A percentile compares a stretch with the other conserved stretches of the same genome.
These are phyloP conservation scores for Dothistroma septosporum DNA, from an alignment of 2,329 filamentous ascomycete genomes.

Conservation along the genomic window DNA sequence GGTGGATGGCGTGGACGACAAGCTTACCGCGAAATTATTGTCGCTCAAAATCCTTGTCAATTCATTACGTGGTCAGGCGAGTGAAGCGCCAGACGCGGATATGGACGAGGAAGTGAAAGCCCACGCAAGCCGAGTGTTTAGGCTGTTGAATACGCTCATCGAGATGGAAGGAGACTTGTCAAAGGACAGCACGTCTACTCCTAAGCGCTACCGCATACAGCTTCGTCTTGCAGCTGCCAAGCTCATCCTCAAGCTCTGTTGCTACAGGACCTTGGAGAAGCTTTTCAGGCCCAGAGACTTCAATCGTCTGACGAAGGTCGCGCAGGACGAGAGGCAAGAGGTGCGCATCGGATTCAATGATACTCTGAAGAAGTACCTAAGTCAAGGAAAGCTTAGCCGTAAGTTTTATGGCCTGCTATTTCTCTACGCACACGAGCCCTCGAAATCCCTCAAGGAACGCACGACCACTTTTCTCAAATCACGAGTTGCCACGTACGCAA, in stretches of 20 bases:
- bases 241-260: conserved; percentile 76
- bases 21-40: conserved; percentile 77
- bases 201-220: conserved; percentile 71
- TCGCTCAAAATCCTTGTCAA: conserved; percentile 85
- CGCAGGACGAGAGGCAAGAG: conserved; percentile 69
- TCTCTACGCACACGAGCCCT: conserved; percentile 85
- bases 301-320: conserved; percentile 72
- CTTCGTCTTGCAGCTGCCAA: conserved; percentile 78
- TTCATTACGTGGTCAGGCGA: conserved; percentile 61
- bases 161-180: conserved; percentile 73
- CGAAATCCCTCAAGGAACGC: conserved; percentile 64
- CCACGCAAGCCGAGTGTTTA: conserved; percentile 65
- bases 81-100: conserved; percentile 17
- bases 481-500: conserved; percentile 62
- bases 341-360: conserved; percentile 77
- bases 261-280: conserved; percentile 69
- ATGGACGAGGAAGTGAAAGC: conserved; percentile 46
- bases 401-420: conserved; percentile 90
- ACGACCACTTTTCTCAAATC: conserved; percentile 87
- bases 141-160: conserved; percentile 72
- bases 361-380: conserved; percentile 87
- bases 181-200: conserved; percentile 65
- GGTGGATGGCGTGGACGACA: conserved; percentile 65
- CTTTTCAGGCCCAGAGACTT: conserved; percentile 70
- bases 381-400: conserved; percentile 62